Base-by-base conservation (phyloP, 2,329 filamentous ascomycete genomes). In the Fusarium siculi region DNA sequence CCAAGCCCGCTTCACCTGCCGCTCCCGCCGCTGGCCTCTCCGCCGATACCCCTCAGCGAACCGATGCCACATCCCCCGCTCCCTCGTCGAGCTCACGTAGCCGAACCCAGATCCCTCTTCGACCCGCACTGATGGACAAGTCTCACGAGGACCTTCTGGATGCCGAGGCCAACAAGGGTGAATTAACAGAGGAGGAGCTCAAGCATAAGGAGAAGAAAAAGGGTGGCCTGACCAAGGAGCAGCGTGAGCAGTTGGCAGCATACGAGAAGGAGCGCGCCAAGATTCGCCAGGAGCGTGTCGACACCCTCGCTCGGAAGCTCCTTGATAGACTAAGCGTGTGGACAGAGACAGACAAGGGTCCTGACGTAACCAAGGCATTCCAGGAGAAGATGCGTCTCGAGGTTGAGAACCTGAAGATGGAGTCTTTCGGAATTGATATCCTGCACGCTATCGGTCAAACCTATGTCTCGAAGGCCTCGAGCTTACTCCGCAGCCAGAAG, bases 321-420 rank as follows among this genome's bases (percentile, higher is more conserved):
- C 85, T 96, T 68, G 94, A 98, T 81, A 93, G 95, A 66, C 90
- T 98, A 79, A 95, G 92, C 74, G 91, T 98, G 46, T 98, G 95
- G 96, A 98, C 96, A 10, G 96, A 99, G 86, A 98, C 96, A 7
- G 96, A 98, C 84, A 97, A 96, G 85, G 90, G 92, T 50, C 70
- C 84, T 19, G 95, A 97, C 76, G 94, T 98, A 67, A 98, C 96
- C 39, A 86, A 85, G 65, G 93, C 96, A 0, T 99, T 98, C 86
- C 92, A 95, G 81, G 94, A 96, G 81, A 98, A 99, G 89, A 98
- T 93, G 75, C 90, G 92, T 44, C 90, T 98, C 44, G 96, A 99
- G 84, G 94, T 97, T 32, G 96, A 99, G 85, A 97, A 98, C 80
- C 87, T 99, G 77, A 99, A 98, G 88, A 99, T 99, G 94, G 96